Conservation (phyloP, 495 filamentous ascomycete genomes). For the Coniosporium apollinis region DNA sequence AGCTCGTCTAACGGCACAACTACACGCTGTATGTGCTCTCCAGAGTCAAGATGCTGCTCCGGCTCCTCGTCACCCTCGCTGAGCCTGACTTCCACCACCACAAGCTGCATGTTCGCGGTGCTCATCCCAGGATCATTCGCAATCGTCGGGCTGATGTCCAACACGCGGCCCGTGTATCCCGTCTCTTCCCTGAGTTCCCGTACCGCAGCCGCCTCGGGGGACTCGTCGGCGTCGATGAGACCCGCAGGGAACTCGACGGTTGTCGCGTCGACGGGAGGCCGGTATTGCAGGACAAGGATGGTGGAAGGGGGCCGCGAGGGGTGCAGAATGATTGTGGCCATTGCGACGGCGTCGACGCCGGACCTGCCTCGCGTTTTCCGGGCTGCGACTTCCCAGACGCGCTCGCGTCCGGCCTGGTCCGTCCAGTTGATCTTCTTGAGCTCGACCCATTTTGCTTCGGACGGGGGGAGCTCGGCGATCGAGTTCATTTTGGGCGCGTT, state of each 20-base stretch:
- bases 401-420: slow-evolving; percentile 27
- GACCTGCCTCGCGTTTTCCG: slow-evolving; percentile 37
- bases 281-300: slow-evolving; percentile 70
- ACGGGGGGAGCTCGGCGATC: slow-evolving; percentile 26
- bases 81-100: slow-evolving; percentile 20
- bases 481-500: slow-evolving; percentile 31
- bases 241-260: slow-evolving; percentile 78
- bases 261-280: slow-evolving; percentile 64
- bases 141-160: slow-evolving; percentile 41
- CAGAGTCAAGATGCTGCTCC: slow-evolving; percentile 24
- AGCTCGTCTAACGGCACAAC: slow-evolving; percentile 27
- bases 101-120: slow-evolving; percentile 24
- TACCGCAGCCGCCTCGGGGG: slow-evolving; percentile 59
- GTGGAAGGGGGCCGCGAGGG: slow-evolving; percentile 41
- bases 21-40: slow-evolving; percentile 23
- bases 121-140: slow-evolving; percentile 24
- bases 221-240: slow-evolving; percentile 68
- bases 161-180: slow-evolving; percentile 53
- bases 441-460: slow-evolving; percentile 34
- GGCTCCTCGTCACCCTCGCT: slow-evolving; percentile 22
- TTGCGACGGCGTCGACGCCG: slow-evolving; percentile 77
- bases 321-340: slow-evolving; percentile 71
- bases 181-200: slow-evolving; percentile 92
- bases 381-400: slow-evolving; percentile 36
- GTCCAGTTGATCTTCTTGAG: slow-evolving; percentile 34